phyloP scores from a whole-genome alignment of 2,329 filamentous ascomycete species.

The Colletotrichum echinochloae region DNA sequence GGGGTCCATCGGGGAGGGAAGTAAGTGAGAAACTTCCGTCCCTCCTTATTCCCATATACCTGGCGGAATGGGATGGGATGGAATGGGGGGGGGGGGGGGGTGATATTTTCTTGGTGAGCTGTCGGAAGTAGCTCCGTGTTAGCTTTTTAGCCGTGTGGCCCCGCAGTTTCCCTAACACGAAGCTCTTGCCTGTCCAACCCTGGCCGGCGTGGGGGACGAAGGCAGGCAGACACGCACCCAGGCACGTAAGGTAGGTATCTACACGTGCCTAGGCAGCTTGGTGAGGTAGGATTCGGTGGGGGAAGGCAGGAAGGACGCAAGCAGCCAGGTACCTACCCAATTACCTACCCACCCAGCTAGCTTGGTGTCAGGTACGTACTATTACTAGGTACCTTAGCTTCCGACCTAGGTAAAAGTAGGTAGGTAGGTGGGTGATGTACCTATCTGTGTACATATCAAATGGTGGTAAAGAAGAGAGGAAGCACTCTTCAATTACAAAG shows the following conservation, averaged over 20 bases:
- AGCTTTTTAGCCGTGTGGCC: neutral
- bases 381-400: no score
- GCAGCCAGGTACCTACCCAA: no score
- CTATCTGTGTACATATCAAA: no score
- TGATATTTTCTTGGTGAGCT: neutral
- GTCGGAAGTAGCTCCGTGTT: conserved; percentile 32
- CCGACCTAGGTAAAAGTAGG: no score
- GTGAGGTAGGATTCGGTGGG: neutral
- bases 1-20: neutral
- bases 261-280: no score
- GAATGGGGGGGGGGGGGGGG: no score
- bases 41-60: no score
- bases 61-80: conserved; percentile 4
- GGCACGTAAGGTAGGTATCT: neutral
- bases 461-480: no score
- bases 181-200: neutral
- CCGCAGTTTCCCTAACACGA: neutral
- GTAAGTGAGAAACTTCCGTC: neutral
- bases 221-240: neutral
- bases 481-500: no score
- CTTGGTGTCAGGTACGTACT: no score
- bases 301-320: neutral
- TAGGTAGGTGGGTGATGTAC: no score
- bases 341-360: no score
- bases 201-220: neutral